Evolutionary conservation across 768 basidiomycete species (phyloP), one percentile per base, ranked within the genome.

Genomic region (Tephrocybe rancida): DNA sequence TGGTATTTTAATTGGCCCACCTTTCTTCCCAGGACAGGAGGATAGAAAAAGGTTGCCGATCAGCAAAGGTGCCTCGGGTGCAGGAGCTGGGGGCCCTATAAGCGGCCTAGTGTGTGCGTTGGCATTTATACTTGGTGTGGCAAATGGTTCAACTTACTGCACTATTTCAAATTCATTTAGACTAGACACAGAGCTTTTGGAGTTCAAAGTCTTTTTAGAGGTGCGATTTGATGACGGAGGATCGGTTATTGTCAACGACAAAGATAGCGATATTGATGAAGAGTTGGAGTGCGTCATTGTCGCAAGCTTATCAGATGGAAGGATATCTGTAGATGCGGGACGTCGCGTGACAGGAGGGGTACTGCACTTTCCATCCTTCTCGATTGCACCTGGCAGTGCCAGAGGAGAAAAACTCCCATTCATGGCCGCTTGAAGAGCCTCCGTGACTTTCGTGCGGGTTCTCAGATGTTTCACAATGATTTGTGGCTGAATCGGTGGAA

Each of bases 11-110:
- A 29, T 22, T 19, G 41, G 18, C 69, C 9, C 26, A 87, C 88
- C 87, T 79, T 97, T 94, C 71, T 98, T 98, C 3, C 95, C 95
- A 2, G 95, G 95, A 73, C 96, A 98, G 5, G 91, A 94, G 5
- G 90, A 93, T 27, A 98, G 69, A 46, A 88, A 80, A 19, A 98
- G 72, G 67, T 98, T 98, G n/a, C 95, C 95, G 8, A 96, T 70
- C 11, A 63, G 63, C 25, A 72, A 70, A 51, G 56, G 47, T 1
- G 54, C 55, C 27, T 47, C 39, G 16, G 37, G 22, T 38, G 48
- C 46, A 45, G 50, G 39, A 48, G 45, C 18, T 49, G 62, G 22
- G 44, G 35, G 49, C 39, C 44, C 24, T 14, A 24, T 3, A 22
- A n/a, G 48, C 3, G 27, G 24, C 44, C 56, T 53, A 22, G n/a